phyloP scores from a whole-genome alignment of 768 basidiomycete genomes.

The Suillus placidus region DNA sequence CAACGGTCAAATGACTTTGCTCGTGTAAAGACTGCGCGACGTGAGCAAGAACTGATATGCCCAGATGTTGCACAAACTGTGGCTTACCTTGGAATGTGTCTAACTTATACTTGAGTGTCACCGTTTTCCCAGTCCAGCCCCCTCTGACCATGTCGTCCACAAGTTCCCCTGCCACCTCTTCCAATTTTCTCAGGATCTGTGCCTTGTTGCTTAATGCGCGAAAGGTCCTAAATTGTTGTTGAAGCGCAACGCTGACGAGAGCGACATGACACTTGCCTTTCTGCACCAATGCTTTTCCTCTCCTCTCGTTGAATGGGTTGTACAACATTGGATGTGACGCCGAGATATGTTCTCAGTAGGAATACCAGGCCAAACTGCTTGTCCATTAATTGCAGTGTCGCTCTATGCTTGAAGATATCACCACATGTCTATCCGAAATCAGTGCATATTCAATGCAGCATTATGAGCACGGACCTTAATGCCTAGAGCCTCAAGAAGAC shows the following conservation, averaged over 20 bases:
- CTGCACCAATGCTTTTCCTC: slow-evolving; percentile 90
- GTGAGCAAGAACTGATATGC: slow-evolving; percentile 5
- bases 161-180: slow-evolving; percentile 80
- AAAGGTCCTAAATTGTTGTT: slow-evolving; percentile 63
- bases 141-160: slow-evolving; percentile 76
- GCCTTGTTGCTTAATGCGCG: slow-evolving; percentile 62
- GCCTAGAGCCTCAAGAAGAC: slow-evolving; percentile 82
- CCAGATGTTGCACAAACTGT: background rate
- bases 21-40: slow-evolving; percentile 67
- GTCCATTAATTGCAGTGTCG: slow-evolving; percentile 78
- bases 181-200: slow-evolving; percentile 73
- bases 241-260: background rate
- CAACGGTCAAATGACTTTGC: slow-evolving; percentile 79
- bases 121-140: slow-evolving; percentile 85
- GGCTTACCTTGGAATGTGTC: slow-evolving; percentile 79
- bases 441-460: background rate
- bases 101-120: slow-evolving; percentile 92
- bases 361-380: slow-evolving; percentile 81
- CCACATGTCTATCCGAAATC: slow-evolving; percentile 69
- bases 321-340: slow-evolving; percentile 84
- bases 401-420: slow-evolving; percentile 81
- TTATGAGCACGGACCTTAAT: slow-evolving; percentile 60
- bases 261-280: slow-evolving; percentile 53
- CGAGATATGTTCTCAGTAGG: slow-evolving; percentile 80
- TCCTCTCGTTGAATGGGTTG: slow-evolving; percentile 77